phyloP scores from a whole-genome alignment of 2,329 filamentous ascomycete genomes.

The Lasiodiplodia theobromae region DNA sequence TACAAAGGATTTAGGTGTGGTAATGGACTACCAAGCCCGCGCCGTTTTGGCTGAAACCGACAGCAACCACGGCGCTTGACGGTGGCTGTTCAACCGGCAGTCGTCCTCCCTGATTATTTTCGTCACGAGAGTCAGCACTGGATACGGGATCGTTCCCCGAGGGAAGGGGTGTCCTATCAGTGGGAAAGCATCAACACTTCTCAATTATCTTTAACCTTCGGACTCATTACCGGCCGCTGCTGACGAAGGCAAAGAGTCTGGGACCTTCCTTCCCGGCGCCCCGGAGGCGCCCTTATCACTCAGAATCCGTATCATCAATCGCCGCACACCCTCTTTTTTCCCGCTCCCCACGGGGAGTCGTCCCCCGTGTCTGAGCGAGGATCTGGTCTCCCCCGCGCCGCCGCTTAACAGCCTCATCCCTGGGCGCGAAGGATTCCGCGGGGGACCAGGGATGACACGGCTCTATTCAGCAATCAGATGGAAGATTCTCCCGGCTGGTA shows the following conservation, averaged over 20 bases:
- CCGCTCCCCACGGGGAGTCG: not conserved
- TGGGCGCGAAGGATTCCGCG: not conserved
- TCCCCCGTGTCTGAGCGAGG: not conserved
- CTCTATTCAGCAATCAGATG: not conserved
- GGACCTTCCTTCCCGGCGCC: not conserved
- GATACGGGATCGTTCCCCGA: not conserved
- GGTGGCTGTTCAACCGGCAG: not conserved
- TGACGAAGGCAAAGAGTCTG: not conserved
- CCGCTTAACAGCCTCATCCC: not conserved
- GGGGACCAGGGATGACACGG: not conserved
- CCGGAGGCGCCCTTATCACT: not conserved
- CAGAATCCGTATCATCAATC: not conserved
- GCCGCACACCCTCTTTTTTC: not conserved
- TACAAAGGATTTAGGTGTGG: not conserved
- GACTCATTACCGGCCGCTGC: not conserved
- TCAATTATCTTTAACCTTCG: not conserved
- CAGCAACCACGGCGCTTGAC: not conserved
- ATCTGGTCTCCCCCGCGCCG: not conserved
- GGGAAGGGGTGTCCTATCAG: not conserved
- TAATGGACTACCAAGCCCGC: not conserved
- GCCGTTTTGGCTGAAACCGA: not conserved
- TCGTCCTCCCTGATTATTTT: not conserved
- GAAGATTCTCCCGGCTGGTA: not conserved
- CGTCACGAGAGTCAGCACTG: not conserved
- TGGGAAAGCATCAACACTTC: not conserved